Percentiles rank a stretch among this genome's conserved stretches.
Evolutionary conservation across 306 rosid species (phyloP).

Genomic region (Mimosa bimucronata): DNA sequence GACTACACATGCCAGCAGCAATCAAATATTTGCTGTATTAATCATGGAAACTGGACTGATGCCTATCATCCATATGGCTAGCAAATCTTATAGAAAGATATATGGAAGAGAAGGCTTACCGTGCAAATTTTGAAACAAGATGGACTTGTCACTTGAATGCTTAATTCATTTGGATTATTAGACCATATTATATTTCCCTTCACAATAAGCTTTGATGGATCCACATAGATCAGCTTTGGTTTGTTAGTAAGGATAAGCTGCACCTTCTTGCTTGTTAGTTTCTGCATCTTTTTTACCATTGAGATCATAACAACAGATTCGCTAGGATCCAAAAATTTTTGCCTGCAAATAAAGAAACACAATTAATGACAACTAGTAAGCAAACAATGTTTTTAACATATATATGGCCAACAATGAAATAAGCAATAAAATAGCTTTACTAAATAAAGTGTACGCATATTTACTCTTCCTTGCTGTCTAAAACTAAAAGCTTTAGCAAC

Average conservation of each 20-base stretch:
- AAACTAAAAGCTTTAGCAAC: background rate
- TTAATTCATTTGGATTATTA: constrained; percentile 85
- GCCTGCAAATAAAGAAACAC: constrained; percentile 57
- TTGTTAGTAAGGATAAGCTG: constrained; percentile 98
- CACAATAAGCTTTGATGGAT: constrained; percentile 86
- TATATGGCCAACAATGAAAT: background rate
- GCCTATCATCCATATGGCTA: too few relatives aligned
- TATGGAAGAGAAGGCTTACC: constrained; percentile 57
- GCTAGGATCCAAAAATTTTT: constrained; percentile 91
- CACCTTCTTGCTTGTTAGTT: constrained; percentile 93
- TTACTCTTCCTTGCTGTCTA: background rate
- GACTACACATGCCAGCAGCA: too few relatives aligned
- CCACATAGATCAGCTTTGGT: constrained; percentile 92
- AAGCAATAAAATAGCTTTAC: background rate
- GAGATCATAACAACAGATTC: constrained; percentile 97
- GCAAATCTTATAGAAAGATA: too few relatives aligned
- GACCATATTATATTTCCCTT: constrained; percentile 97
- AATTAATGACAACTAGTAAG: background rate
- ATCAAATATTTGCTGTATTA: too few relatives aligned
- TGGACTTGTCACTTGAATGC: constrained; percentile 80
- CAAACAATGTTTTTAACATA: background rate
- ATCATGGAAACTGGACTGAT: too few relatives aligned
- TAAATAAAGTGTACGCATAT: background rate
- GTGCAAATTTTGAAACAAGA: constrained; percentile 90
- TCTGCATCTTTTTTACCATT: constrained; percentile 90